Evolutionary conservation across 2,329 filamentous ascomycete genomes (phyloP), one percentile per base, ranked within the genome.

Genomic region (Ophiostoma australiae): DNA sequence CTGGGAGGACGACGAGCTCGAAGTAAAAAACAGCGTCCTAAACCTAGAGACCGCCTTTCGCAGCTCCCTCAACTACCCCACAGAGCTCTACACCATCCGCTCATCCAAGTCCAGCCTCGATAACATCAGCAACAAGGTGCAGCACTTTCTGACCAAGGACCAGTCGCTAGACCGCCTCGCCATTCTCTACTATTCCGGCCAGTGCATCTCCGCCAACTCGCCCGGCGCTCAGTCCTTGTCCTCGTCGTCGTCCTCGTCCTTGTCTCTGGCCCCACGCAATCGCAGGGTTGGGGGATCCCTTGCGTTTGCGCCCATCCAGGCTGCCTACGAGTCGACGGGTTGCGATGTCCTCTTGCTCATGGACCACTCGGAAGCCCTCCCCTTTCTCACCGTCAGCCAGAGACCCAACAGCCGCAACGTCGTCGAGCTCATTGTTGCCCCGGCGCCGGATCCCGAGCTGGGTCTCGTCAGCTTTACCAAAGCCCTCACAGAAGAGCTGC

Each of bases 101-200:
- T 70, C 70, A 0, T 15, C 68, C 10, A 58, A 48, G 13, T n/a
- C 69, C 31, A 44, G 66, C 23, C 39, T 13, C 66, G 67, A 70
- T 8, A 63, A 20, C 15, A 65, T 75, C 8, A 70, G 72, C 35
- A 65, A 48, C 37, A 65, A 65, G 41, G 63, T 71, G 1, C 61
- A 70, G 13, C 52, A 35, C 15, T 73, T 75, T 17, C 72, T 75
- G 2, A 3, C 31, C 2, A 39, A 17, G 3, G 70, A 70, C 70
- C 68, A 41, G 72, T 58, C 70, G 1, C 66, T 72, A 1, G 72
- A 71, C 5, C 58, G 71, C 17, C 69, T 75, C 5, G 70, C 74
- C 67, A 73, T 75, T 15, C 35, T 75, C 1, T 74, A 75, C 69
- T 75, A 75, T 17, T 70, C 72, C 55, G 74, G 74, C 35, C 69